Conservation (phyloP, 2,329 filamentous ascomycete genomes). For the Colletotrichum sp. region DNA sequence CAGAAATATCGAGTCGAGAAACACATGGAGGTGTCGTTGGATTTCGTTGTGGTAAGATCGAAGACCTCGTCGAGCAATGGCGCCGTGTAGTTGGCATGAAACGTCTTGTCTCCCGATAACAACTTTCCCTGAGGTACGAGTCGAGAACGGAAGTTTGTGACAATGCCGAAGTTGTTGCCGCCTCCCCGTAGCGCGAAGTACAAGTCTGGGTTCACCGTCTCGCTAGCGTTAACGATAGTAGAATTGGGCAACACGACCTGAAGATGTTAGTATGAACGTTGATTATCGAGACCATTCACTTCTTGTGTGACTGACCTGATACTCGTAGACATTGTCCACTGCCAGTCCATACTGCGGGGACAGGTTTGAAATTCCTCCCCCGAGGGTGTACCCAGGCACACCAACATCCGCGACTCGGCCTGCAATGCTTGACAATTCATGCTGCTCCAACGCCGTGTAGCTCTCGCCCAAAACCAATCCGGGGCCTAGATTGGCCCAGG, state of each 20-base stretch:
- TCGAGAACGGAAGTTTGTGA: background rate
- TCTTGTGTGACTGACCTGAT: background rate
- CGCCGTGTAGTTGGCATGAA: background rate
- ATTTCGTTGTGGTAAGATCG: background rate
- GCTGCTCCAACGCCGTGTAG: background rate
- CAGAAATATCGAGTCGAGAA: background rate
- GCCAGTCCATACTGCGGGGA: background rate
- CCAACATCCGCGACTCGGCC: background rate
- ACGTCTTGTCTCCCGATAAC: background rate
- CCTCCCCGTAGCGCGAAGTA: background rate
- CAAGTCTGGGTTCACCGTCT: background rate
- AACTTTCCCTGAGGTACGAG: background rate
- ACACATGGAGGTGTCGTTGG: background rate
- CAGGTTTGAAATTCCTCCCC: background rate
- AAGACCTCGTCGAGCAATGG: background rate
- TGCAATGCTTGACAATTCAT: background rate
- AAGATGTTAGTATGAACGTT: too few relatives aligned
- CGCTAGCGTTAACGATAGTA: background rate
- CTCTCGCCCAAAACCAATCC: background rate
- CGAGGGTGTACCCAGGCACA: background rate
- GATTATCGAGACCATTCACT: too few relatives aligned
- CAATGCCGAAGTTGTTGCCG: background rate
- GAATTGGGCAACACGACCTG: background rate
- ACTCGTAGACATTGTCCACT: background rate
- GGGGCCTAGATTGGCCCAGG: background rate